Percentiles rank a stretch among this genome's conserved stretches.
phyloP scores from a whole-genome alignment of 2,329 filamentous ascomycete species.

The Botrytis hyacinthi region DNA sequence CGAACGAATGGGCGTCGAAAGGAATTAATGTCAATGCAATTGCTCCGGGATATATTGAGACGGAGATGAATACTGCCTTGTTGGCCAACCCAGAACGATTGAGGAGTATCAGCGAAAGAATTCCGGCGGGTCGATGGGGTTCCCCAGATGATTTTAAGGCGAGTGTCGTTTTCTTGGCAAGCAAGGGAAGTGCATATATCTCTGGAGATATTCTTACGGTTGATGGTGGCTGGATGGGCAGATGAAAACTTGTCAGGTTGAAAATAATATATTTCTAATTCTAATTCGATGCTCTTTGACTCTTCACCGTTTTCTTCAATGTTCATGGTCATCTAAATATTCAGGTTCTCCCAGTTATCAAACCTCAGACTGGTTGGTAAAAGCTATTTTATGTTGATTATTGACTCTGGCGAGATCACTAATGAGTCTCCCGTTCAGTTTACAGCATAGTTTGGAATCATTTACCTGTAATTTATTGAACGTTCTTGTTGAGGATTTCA shows the following conservation, averaged over 20 bases:
- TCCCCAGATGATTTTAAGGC: conserved; percentile 85
- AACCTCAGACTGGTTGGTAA: not conserved
- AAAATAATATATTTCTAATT: not conserved
- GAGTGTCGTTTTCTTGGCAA: conserved; percentile 72
- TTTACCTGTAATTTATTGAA: not conserved
- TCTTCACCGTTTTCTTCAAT: not conserved
- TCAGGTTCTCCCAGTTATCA: not conserved
- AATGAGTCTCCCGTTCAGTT: not conserved
- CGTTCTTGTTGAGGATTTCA: not conserved
- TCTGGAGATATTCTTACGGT: conserved; percentile 79
- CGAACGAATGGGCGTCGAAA: conserved; percentile 80
- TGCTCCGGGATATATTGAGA: conserved; percentile 85
- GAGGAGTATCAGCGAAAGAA: conserved; percentile 72
- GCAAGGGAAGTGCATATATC: conserved; percentile 75
- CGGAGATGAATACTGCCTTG: conserved; percentile 90
- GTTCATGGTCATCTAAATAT: not conserved
- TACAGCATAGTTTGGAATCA: not conserved
- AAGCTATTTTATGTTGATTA: not conserved
- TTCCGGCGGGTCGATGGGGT: conserved; percentile 83
- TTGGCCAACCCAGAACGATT: conserved; percentile 68
- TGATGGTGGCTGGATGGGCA: conserved; percentile 91
- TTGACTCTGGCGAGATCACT: not conserved
- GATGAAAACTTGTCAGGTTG: conserved; percentile 47
- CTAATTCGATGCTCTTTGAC: not conserved
- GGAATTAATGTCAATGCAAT: conserved; percentile 86